A percentile compares a stretch with the other conserved stretches of the same genome.
Evolutionary conservation across 2,329 filamentous ascomycete species (phyloP).

Genomic region (Xylaria sp.): DNA sequence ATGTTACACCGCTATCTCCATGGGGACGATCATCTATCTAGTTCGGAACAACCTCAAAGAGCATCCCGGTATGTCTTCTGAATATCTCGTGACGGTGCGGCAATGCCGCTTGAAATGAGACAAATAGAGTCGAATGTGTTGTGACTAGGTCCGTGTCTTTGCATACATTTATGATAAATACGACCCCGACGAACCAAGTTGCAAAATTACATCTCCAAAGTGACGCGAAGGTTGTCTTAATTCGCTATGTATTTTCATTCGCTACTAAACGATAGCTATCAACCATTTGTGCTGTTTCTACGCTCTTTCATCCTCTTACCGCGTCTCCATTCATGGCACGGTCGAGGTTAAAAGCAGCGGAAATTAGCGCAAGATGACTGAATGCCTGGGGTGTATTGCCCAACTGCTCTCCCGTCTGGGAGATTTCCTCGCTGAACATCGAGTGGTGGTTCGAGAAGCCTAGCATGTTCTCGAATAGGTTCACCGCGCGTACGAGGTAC

Average conservation of each 20-base stretch:
- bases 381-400: constrained; percentile 85
- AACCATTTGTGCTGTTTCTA: background rate
- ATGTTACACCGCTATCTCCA: background rate
- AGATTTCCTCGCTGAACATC: constrained; percentile 85
- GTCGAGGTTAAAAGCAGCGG: constrained; percentile 80
- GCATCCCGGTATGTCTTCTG: no score
- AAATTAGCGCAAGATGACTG: constrained; percentile 78
- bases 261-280: background rate
- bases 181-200: background rate
- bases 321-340: constrained; percentile 51
- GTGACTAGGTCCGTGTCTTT: no score
- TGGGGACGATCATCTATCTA: background rate
- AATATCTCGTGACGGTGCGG: no score
- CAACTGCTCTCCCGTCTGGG: constrained; percentile 77
- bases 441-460: constrained; percentile 79
- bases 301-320: background rate
- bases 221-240: background rate
- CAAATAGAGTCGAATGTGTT: no score
- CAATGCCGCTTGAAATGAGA: no score
- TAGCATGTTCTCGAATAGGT: constrained; percentile 81
- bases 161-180: no score
- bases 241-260: background rate
- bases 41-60: no score
- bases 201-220: background rate
- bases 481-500: constrained; percentile 70